Evolutionary conservation across 164 flowering plant genomes (phyloP), one percentile per base, ranked within the genome.

Genomic region (Aristolochia contorta): DNA sequence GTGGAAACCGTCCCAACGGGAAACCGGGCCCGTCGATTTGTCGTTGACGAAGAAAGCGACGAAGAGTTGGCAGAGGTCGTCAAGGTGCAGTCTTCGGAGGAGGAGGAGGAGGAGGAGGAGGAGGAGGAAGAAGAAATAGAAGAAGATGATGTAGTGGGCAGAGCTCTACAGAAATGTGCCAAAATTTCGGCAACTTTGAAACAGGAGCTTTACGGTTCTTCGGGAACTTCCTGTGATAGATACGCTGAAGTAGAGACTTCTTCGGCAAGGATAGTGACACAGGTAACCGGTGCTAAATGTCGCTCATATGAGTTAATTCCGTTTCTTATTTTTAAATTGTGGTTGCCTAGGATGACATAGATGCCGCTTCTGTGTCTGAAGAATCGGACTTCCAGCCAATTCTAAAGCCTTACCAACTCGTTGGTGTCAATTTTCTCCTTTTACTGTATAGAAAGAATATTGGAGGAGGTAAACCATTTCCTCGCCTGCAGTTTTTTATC

Each of bases 371-470:
- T 75, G 78, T 75, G 16, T 67, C 61, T 0, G 82, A 72, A 45
- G 83, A 87, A 61, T 82, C 87, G 0, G 90, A 79, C 56, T 85
- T 86, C 78, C 80, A 84, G 75, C 96, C 96, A 5, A 27, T 81
- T 66, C 86, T 93, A 55, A 93, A 93, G 73, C 97, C 97, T 2
- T 93, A 93, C 70, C 98, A 89, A 80, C 84, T 93, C 33, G 96
- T 93, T 71, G 97, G 98, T 53, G 98, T 93, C 49, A 93, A 89
- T 74, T 93, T 93, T 75, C 97, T 93, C 69, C 83, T 92, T 59
- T 71, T 89, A 65, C 65, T 93, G 80, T 74, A 89, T 51, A 74
- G 80, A 21, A 93, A 87, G 78, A 82, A 82, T 32, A 80, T 93
- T 55, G 96, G 79, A 0, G 97, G 98, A 89, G 98, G 98, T 92